These are phyloP conservation scores for Penicillium bialowiezense DNA, from an alignment of 495 filamentous ascomycete species.

Conservation along the genomic window DNA sequence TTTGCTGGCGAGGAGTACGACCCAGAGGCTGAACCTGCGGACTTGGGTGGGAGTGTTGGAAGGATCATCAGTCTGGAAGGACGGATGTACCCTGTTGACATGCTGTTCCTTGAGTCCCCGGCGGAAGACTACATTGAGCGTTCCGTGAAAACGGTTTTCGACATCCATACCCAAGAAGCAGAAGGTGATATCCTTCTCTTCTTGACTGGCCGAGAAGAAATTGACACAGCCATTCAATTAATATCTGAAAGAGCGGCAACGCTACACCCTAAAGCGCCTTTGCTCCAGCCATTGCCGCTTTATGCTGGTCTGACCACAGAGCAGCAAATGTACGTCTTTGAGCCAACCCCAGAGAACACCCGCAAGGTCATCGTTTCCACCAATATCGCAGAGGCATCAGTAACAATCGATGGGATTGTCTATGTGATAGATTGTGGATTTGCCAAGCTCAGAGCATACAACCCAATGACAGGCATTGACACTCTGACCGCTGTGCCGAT, in stretches of 20 bases:
- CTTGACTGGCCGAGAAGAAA: slow-evolving; percentile 90
- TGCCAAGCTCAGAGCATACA: slow-evolving; percentile 87
- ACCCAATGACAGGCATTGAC: slow-evolving; percentile 86
- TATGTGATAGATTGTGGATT: slow-evolving; percentile 93
- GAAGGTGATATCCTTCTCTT: slow-evolving; percentile 92
- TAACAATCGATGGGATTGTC: slow-evolving; percentile 90
- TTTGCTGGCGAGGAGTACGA: slow-evolving; percentile 57
- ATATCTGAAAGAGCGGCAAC: slow-evolving; percentile 74
- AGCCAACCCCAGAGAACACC: slow-evolving; percentile 76
- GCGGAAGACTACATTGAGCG: slow-evolving; percentile 86
- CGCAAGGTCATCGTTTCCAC: slow-evolving; percentile 93
- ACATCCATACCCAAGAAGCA: slow-evolving; percentile 83
- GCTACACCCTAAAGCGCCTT: slow-evolving; percentile 67
- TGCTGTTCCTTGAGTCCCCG: slow-evolving; percentile 77
- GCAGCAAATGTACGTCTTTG: slow-evolving; percentile 91
- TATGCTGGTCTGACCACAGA: slow-evolving; percentile 88
- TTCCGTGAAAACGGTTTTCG: slow-evolving; percentile 83
- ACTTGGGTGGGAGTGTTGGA: slow-evolving; percentile 49
- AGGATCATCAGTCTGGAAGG: slow-evolving; percentile 88
- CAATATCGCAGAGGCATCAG: slow-evolving; percentile 93
- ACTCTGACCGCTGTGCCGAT: slow-evolving; percentile 82
- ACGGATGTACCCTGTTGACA: slow-evolving; percentile 87
- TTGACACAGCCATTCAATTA: slow-evolving; percentile 74
- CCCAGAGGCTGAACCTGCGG: slow-evolving; percentile 33
- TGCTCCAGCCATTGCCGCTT: slow-evolving; percentile 75